Conservation (phyloP, 2,329 filamentous ascomycete genomes). For the Myriosclerotinia curreyana region DNA sequence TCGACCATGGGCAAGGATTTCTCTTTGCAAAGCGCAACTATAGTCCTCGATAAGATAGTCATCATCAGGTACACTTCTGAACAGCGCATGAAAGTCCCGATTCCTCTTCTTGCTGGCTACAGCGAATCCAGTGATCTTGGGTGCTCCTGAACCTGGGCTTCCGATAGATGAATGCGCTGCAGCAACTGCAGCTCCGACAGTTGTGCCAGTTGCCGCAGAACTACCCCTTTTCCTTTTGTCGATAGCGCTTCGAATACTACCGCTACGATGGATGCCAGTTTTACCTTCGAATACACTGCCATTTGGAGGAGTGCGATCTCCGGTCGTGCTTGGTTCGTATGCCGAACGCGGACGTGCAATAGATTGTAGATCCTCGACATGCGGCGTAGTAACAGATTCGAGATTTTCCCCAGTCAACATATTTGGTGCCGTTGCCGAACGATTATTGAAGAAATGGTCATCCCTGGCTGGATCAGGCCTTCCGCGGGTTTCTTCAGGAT, state of each 20-base stretch:
- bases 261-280: slow-evolving; percentile 49
- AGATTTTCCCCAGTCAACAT: slow-evolving; percentile 26
- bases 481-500: slow-evolving; percentile 44
- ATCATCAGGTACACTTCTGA: slow-evolving; percentile 95
- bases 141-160: slow-evolving; percentile 57
- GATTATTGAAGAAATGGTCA: slow-evolving; percentile 28
- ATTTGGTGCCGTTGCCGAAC: slow-evolving; percentile 13
- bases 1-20: slow-evolving; percentile 90
- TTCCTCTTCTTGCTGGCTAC: slow-evolving; percentile 96
- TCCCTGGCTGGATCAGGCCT: slow-evolving; percentile 30
- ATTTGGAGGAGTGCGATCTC: slow-evolving; percentile 63
- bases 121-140: slow-evolving; percentile 88
- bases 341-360: slow-evolving; percentile 47
- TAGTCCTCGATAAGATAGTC: slow-evolving; percentile 99
- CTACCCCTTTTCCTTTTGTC: slow-evolving; percentile 69
- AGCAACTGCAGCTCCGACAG: slow-evolving; percentile 67
- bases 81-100: slow-evolving; percentile 87
- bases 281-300: slow-evolving; percentile 65
- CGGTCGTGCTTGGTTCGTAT: slow-evolving; percentile 49
- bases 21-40: slow-evolving; percentile 90
- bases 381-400: slow-evolving; percentile 28
- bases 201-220: slow-evolving; percentile 60
- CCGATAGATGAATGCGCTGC: slow-evolving; percentile 69
- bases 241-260: slow-evolving; percentile 64
- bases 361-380: slow-evolving; percentile 32